A percentile compares a stretch with the other conserved stretches of the same genome.
Conservation (phyloP, 352 stramenopile species). For the Phytophthora rubi region DNA sequence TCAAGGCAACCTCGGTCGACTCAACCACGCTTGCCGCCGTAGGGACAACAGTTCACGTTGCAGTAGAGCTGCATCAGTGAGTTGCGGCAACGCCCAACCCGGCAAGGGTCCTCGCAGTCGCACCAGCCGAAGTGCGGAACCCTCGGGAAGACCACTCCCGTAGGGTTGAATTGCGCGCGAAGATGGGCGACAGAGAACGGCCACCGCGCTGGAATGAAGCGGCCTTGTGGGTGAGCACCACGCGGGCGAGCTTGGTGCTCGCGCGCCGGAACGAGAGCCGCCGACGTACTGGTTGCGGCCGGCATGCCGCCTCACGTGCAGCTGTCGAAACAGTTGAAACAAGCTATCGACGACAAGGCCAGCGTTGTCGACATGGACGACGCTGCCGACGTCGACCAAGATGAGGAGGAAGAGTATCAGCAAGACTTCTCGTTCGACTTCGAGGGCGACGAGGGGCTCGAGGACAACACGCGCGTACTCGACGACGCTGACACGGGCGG, state of each 20-base stretch:
- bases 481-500: too few species aligned
- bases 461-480: too few species aligned
- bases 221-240: neutral
- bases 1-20: neutral
- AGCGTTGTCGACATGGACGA: too few species aligned
- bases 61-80: constrained; percentile 11
- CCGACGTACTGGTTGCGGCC: too few species aligned
- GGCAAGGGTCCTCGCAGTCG: neutral
- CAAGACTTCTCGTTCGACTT: too few species aligned
- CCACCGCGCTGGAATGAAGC: neutral
- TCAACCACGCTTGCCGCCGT: neutral
- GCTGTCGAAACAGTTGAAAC: too few species aligned
- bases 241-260: neutral
- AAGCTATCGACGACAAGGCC: too few species aligned
- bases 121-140: constrained; percentile 13
- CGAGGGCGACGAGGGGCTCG: too few species aligned
- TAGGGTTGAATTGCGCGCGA: constrained; percentile 1
- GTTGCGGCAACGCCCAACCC: constrained; percentile 2
- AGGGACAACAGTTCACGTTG: constrained; percentile 5
- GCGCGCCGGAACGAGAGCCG: too few species aligned
- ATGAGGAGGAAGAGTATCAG: too few species aligned
- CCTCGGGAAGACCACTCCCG: neutral
- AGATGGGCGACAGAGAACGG: neutral
- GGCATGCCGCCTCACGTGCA: too few species aligned
- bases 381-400: too few species aligned